phyloP scores from a whole-genome alignment of 768 basidiomycete genomes.

The Leccinum sublutescens region DNA sequence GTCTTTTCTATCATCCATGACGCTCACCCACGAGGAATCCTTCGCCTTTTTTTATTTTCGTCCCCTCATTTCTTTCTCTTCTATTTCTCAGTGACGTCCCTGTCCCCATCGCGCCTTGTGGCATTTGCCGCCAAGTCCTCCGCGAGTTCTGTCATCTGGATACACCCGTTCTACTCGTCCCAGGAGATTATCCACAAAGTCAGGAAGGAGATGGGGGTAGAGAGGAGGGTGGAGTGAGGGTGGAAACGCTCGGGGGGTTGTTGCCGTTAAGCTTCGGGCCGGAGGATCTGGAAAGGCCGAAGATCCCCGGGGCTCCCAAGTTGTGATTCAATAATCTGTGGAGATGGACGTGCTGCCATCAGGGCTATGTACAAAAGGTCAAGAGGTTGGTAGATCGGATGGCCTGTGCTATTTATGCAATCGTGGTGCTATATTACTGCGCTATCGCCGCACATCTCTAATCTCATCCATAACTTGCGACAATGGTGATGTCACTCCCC shows the following conservation, averaged over 20 bases:
- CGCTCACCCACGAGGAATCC: background rate
- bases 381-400: background rate
- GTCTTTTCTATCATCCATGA: background rate
- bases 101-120: slow-evolving; percentile 77
- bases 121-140: slow-evolving; percentile 89
- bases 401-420: background rate
- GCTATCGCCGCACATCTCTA: background rate
- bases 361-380: background rate
- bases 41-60: background rate
- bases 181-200: slow-evolving; percentile 55
- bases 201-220: slow-evolving; percentile 3
- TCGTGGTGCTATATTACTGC: background rate
- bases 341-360: background rate
- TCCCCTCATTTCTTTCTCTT: background rate
- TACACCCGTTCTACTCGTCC: slow-evolving; percentile 72
- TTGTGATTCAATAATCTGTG: background rate
- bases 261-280: slow-evolving; percentile 90
- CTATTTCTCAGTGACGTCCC: slow-evolving; percentile 62
- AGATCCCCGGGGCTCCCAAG: slow-evolving; percentile 1
- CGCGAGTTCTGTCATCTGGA: slow-evolving; percentile 79
- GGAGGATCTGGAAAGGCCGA: slow-evolving; percentile 64
- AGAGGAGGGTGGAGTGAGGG: slow-evolving; percentile 46
- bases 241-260: slow-evolving; percentile 69
- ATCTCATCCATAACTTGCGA: background rate
- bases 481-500: slow-evolving; percentile 30